These are phyloP conservation scores for Hypoxylon rubiginosum DNA, from an alignment of 2,329 filamentous ascomycete genomes.

Conservation along the genomic window DNA sequence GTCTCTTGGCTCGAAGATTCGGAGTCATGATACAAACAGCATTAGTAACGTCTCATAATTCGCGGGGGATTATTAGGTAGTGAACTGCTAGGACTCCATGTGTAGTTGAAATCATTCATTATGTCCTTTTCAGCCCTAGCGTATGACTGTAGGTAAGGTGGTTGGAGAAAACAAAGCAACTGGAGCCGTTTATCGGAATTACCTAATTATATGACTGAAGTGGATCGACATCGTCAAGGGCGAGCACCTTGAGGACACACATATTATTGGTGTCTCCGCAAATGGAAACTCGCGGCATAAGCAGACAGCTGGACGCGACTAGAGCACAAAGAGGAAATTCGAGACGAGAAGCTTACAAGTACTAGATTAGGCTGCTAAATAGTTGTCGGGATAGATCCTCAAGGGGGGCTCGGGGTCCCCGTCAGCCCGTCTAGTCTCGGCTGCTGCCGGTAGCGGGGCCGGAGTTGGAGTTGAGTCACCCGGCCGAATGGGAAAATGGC, in stretches of 20 bases:
- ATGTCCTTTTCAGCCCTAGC: not conserved
- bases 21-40: too few species aligned
- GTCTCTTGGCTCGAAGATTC: too few species aligned
- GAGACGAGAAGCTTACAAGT: constrained; percentile 24
- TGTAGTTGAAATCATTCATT: too few species aligned
- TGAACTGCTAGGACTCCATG: too few species aligned
- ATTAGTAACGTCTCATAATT: too few species aligned
- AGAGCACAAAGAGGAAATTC: constrained; percentile 17
- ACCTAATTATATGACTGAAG: not conserved
- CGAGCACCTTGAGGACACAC: not conserved
- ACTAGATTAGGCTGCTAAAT: constrained; percentile 21
- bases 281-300: not conserved
- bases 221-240: not conserved
- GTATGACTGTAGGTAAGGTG: not conserved
- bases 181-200: not conserved
- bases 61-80: too few species aligned
- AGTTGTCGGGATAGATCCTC: not conserved
- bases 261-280: not conserved
- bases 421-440: constrained; percentile 14
- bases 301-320: constrained; percentile 5
- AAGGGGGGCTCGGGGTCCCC: constrained; percentile 1
- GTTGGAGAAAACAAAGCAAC: not conserved
- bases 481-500: constrained; percentile 12
- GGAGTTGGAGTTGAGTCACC: constrained; percentile 33
- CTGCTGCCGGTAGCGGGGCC: constrained; percentile 15